Evolutionary conservation across 257 asterid genomes (phyloP), one percentile per base, ranked within the genome.

Genomic region (Solanum verrucosum): DNA sequence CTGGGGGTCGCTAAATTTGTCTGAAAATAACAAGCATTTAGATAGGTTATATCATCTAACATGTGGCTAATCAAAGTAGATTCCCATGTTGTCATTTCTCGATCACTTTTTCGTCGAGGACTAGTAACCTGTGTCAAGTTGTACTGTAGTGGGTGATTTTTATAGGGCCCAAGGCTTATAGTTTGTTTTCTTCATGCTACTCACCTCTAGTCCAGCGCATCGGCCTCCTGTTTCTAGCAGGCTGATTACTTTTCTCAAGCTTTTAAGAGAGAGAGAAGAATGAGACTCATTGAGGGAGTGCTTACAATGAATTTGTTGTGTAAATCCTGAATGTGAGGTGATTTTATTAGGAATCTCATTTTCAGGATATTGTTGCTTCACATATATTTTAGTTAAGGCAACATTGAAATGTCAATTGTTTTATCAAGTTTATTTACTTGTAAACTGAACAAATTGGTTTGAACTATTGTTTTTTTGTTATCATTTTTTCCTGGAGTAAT

Each of bases 81-180:
- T 56, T 72, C 42, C 29, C 85, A 44, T 40, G 90, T 87, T 84
- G 60, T 71, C 71, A 27, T 91, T 92, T 87, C 88, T 52, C 56
- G 89, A 60, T 91, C 33, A 67, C 46, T 90, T 91, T 84, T 42
- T 84, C 12, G 52, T 85, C 84, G 89, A 90, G 90, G 91, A 86
- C 77, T 82, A 68, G 35, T 65, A 85, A 83, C 84, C 88, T 79
- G 46, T 68, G 89, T 75, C 46, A 52, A 82, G 84, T 81, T 85
- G 42, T 68, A 60, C 86, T 86, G 73, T 87, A 73, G 33, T 75
- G 89, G 90, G 87, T 87, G 83, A 12, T 33, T 23, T 37, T 38
- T 68, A 20, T 56, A 71, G 31, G 71, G 37, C 71, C 84, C 59
- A 82, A 82, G 70, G 42, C 85, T 12, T 27, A 23, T 40, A 68